Conservation (phyloP, 768 basidiomycete genomes). For the Mycena vulgaris region DNA sequence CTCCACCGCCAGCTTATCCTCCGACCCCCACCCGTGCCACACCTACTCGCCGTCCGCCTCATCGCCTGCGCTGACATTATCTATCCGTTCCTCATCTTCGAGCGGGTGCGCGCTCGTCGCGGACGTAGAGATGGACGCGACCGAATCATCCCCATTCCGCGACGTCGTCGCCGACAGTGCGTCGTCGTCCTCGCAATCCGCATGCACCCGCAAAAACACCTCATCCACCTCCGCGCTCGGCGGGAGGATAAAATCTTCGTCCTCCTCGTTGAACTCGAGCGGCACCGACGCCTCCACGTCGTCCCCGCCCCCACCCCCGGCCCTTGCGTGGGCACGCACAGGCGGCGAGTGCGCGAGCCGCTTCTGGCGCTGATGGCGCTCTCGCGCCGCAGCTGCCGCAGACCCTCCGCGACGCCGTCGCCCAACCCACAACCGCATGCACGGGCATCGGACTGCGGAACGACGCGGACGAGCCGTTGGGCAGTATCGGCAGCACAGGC, state of each 20-base stretch:
- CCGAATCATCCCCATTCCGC: no score
- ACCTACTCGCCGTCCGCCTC: conserved; percentile 49
- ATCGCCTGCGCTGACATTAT: conserved; percentile 33
- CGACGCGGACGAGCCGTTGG: conserved; percentile 69
- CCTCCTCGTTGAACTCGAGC: conserved; percentile 78
- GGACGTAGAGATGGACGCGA: no score
- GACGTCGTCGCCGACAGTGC: conserved; percentile 45
- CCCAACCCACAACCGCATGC: conserved; percentile 65
- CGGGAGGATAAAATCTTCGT: no score
- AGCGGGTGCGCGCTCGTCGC: no score
- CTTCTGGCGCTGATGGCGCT: conserved; percentile 64
- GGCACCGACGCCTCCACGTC: conserved; percentile 61
- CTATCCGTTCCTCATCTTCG: conserved; percentile 46
- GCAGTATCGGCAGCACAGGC: conserved; percentile 82
- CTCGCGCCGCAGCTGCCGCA: conserved; percentile 72
- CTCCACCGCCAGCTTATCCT: conserved; percentile 58
- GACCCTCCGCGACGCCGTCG: conserved; percentile 72
- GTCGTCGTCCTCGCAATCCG: conserved; percentile 42
- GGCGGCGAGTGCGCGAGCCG: conserved; percentile 63
- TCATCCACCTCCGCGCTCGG: conserved; percentile 36
- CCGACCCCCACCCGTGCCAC: conserved; percentile 62
- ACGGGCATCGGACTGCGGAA: conserved; percentile 72
- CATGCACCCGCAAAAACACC: conserved; percentile 27
- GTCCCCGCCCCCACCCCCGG: conserved; percentile 29
- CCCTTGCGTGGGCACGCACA: no score